Percentiles rank a stretch among this genome's conserved stretches.
These are phyloP conservation scores for Pistacia vera DNA, from an alignment of 345 rosid species.

Conservation along the genomic window DNA sequence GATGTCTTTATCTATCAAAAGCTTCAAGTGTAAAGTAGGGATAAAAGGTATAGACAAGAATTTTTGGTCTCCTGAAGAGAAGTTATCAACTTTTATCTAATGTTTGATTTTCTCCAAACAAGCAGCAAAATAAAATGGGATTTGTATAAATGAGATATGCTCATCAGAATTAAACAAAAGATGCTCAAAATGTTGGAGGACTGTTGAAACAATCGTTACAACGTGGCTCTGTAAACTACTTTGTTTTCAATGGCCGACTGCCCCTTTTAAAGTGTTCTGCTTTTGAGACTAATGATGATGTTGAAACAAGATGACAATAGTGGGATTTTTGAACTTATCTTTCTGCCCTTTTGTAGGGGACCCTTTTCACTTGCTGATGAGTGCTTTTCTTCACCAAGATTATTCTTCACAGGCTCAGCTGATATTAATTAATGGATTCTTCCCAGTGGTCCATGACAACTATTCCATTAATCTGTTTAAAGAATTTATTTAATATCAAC, in stretches of 20 bases:
- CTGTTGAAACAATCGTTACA: not conserved
- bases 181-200: not conserved
- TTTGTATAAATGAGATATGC: not conserved
- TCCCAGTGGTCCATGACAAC: conserved; percentile 28
- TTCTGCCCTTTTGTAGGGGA: not conserved
- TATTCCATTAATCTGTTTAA: conserved; percentile 5
- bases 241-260: not conserved
- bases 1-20: not conserved
- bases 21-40: not conserved
- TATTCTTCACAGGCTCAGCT: not conserved
- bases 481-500: conserved; percentile 3
- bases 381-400: not conserved
- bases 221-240: not conserved
- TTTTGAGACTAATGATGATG: conserved; percentile 9
- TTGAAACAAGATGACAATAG: conserved; percentile 4
- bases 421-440: not conserved
- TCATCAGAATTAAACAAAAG: not conserved
- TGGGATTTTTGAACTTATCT: conserved; percentile 5
- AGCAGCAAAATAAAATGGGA: not conserved
- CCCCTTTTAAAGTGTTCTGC: not conserved
- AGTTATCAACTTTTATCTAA: not conserved
- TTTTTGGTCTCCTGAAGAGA: not conserved
- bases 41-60: not conserved
- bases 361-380: not conserved
- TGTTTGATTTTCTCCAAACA: not conserved